Conservation (phyloP, 768 basidiomycete genomes). For the Serendipita sp. region DNA sequence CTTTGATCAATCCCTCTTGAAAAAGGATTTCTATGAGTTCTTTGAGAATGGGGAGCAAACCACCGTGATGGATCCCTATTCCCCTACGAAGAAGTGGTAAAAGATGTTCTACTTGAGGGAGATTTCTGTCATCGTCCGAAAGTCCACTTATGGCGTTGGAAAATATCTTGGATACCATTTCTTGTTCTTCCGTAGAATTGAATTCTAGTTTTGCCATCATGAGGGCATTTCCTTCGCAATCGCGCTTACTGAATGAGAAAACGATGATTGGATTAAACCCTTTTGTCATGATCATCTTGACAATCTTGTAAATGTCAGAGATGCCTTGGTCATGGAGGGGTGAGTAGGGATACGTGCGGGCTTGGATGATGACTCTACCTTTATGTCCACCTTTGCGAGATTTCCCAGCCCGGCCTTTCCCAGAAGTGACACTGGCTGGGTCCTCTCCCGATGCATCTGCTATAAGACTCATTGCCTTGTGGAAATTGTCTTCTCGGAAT, state of each 20-base stretch:
- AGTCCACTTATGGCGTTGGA: slow-evolving; percentile 86
- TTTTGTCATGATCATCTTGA: slow-evolving; percentile 95
- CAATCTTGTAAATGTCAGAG: slow-evolving; percentile 92
- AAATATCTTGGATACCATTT: slow-evolving; percentile 74
- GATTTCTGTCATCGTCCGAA: slow-evolving; percentile 65
- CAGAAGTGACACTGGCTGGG: slow-evolving; percentile 70
- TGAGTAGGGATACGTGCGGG: background rate
- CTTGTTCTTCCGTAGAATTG: slow-evolving; percentile 83
- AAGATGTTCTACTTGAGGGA: slow-evolving; percentile 87
- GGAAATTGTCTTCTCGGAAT: slow-evolving; percentile 94
- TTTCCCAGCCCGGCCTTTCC: slow-evolving; percentile 83
- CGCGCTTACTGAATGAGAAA: slow-evolving; percentile 95
- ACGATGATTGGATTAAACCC: slow-evolving; percentile 97
- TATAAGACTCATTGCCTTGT: slow-evolving; percentile 90
- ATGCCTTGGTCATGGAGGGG: slow-evolving; percentile 32
- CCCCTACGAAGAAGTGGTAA: slow-evolving; percentile 87
- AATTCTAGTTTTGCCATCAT: slow-evolving; percentile 91
- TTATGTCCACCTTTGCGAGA: slow-evolving; percentile 86
- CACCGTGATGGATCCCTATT: slow-evolving; percentile 96
- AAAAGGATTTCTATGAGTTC: slow-evolving; percentile 99
- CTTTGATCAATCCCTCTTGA: slow-evolving; percentile 95
- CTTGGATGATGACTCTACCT: slow-evolving; percentile 24
- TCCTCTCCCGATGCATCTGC: slow-evolving; percentile 76
- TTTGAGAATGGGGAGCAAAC: slow-evolving; percentile 90
- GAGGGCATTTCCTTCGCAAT: slow-evolving; percentile 86